These are phyloP conservation scores for Tetragonia tetragonoides DNA, from an alignment of 148 eudicot species.

Conservation along the genomic window DNA sequence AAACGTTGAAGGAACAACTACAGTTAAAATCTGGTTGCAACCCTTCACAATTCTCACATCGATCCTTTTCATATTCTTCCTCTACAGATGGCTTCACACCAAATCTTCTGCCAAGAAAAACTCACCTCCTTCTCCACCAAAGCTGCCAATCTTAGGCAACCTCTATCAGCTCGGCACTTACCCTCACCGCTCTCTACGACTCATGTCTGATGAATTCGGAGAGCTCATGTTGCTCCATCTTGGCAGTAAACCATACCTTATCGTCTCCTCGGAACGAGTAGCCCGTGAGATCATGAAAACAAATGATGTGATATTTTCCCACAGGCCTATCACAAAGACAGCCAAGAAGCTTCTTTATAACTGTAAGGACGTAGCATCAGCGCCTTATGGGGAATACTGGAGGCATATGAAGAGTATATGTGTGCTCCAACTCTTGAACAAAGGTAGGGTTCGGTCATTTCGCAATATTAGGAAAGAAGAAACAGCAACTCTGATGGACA, in stretches of 20 bases:
- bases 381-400: conserved; percentile 39
- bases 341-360: conserved; percentile 17
- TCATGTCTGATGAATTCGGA: conserved; percentile 22
- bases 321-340: conserved; percentile 19
- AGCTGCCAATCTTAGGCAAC: conserved; percentile 31
- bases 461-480: conserved; percentile 24
- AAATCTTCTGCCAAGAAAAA: conserved; percentile 4
- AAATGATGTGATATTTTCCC: conserved; percentile 26
- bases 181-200: conserved; percentile 25
- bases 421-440: conserved; percentile 28
- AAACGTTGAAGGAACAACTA: not conserved
- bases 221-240: conserved; percentile 30
- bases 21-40: not conserved
- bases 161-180: conserved; percentile 25
- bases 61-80: conserved; percentile 11
- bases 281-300: conserved; percentile 34
- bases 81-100: conserved; percentile 23
- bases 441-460: conserved; percentile 25
- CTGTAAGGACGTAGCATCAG: conserved; percentile 22
- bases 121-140: conserved; percentile 31
- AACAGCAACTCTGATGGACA: conserved; percentile 14
- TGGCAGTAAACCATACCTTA: conserved; percentile 17
- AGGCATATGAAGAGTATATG: conserved; percentile 36
- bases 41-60: conserved; percentile 11
- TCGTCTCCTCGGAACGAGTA: conserved; percentile 27